A percentile compares a stretch with the other conserved stretches of the same genome.
These are phyloP conservation scores for Baorangia bicolor DNA, from an alignment of 768 basidiomycete species.

Conservation along the genomic window DNA sequence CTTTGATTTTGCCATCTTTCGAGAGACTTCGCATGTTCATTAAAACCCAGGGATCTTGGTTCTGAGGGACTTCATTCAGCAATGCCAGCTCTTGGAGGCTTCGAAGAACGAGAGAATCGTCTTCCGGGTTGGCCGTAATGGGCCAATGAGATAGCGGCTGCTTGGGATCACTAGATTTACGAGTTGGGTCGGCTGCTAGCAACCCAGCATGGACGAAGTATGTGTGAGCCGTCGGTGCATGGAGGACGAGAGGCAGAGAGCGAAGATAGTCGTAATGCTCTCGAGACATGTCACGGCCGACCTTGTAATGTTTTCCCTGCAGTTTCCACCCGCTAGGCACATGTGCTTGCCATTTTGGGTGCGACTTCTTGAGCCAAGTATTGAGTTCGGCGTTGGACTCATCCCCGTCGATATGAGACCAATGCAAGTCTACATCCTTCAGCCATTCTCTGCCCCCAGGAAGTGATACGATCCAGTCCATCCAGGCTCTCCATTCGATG, in stretches of 20 bases:
- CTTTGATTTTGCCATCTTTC: slow-evolving; percentile 36
- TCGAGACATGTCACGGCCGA: slow-evolving; percentile 67
- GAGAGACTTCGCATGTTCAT: slow-evolving; percentile 41
- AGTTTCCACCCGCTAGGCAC: slow-evolving; percentile 73
- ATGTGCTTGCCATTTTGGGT: slow-evolving; percentile 44
- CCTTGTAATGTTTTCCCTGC: slow-evolving; percentile 71
- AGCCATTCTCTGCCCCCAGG: slow-evolving; percentile 55
- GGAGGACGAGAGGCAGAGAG: slow-evolving; percentile 69
- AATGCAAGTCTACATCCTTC: slow-evolving; percentile 42
- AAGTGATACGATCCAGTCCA: slow-evolving; percentile 65
- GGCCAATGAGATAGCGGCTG: slow-evolving; percentile 78
- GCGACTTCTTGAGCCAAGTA: slow-evolving; percentile 39
- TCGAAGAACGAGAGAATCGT: slow-evolving; percentile 38
- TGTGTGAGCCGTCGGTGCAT: slow-evolving; percentile 72
- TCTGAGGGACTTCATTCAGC: slow-evolving; percentile 70
- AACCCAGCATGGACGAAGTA: slow-evolving; percentile 85
- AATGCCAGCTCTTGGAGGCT: slow-evolving; percentile 65
- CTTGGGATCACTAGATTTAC: slow-evolving; percentile 43
- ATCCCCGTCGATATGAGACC: slow-evolving; percentile 37
- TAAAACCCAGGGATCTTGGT: slow-evolving; percentile 71
- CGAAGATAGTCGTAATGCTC: slow-evolving; percentile 70
- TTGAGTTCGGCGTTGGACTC: slow-evolving; percentile 23
- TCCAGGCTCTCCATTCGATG: slow-evolving; percentile 88
- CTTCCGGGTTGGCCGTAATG: slow-evolving; percentile 25
- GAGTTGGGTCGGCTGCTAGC: slow-evolving; percentile 66